Evolutionary conservation across 768 basidiomycete species (phyloP).

Genomic region (Termitomyces sp.): DNA sequence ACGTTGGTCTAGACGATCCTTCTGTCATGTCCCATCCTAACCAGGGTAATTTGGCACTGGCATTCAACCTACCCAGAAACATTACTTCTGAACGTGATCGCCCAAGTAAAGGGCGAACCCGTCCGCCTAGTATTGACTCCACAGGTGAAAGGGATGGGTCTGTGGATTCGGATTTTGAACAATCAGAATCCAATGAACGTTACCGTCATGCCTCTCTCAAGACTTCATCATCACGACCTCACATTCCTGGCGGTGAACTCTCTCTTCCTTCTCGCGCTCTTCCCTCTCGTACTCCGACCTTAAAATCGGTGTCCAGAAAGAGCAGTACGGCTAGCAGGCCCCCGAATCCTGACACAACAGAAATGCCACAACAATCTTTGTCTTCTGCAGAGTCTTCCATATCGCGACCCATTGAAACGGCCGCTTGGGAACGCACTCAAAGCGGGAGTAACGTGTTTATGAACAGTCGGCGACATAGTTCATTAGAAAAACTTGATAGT

Average conservation of each 20-base stretch:
- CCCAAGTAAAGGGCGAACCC: constrained; percentile 32
- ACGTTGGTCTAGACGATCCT: constrained; percentile 32
- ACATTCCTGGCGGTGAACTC: constrained; percentile 53
- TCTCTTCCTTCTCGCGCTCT: constrained; percentile 55
- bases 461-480: constrained; percentile 27
- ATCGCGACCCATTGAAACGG: constrained; percentile 15
- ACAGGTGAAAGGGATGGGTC: constrained; percentile 36
- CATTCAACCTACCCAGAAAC: constrained; percentile 28
- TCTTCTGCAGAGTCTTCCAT: constrained; percentile 34
- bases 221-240: constrained; percentile 33
- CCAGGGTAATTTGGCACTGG: constrained; percentile 30
- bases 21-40: constrained; percentile 29
- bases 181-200: constrained; percentile 41
- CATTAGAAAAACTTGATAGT: constrained; percentile 20
- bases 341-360: constrained; percentile 29
- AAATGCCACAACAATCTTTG: constrained; percentile 30
- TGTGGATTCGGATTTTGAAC: constrained; percentile 51
- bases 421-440: constrained; percentile 40
- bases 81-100: constrained; percentile 17
- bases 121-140: constrained; percentile 53
- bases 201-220: constrained; percentile 46
- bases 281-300: constrained; percentile 46
- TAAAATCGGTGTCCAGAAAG: constrained; percentile 32
- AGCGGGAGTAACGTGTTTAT: constrained; percentile 58
- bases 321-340: constrained; percentile 33